Evolutionary conservation across 2,329 filamentous ascomycete species (phyloP).

Genomic region (Macrophomina pseudophaseolina): DNA sequence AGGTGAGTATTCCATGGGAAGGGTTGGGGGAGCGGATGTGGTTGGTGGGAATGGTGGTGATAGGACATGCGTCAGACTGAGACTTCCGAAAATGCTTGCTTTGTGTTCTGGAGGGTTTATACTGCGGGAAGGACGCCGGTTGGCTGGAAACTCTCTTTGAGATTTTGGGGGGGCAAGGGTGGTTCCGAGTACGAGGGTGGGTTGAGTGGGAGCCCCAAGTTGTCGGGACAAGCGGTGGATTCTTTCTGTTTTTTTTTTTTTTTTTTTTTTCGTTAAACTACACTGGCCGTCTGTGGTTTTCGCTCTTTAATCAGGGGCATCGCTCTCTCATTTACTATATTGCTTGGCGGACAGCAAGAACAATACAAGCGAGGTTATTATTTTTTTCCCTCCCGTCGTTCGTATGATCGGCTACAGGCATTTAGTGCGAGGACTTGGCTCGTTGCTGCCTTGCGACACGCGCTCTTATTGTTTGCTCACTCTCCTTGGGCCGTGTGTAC

Average conservation of each 20-base stretch:
- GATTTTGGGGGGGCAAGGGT: background rate
- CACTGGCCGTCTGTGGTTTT: too few species aligned
- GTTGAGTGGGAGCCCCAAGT: background rate
- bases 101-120: background rate
- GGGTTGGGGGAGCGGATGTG: background rate
- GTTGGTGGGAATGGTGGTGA: background rate
- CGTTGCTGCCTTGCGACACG: background rate
- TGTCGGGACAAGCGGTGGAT: background rate
- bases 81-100: background rate
- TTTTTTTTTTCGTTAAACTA: background rate
- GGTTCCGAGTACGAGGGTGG: background rate
- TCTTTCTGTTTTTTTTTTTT: background rate
- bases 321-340: too few species aligned
- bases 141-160: background rate
- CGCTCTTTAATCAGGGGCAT: too few species aligned
- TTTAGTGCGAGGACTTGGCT: background rate
- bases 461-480: background rate
- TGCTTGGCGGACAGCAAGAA: too few species aligned
- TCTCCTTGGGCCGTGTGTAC: background rate
- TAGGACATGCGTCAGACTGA: background rate
- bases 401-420: background rate
- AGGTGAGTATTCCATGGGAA: background rate
- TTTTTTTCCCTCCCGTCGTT: too few species aligned
- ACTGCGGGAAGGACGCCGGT: conserved; percentile 1
- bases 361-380: too few species aligned